Percentiles rank a stretch among this genome's conserved stretches.
These are phyloP conservation scores for Sporothrix schenckii DNA, from an alignment of 2,329 filamentous ascomycete genomes.

Conservation along the genomic window DNA sequence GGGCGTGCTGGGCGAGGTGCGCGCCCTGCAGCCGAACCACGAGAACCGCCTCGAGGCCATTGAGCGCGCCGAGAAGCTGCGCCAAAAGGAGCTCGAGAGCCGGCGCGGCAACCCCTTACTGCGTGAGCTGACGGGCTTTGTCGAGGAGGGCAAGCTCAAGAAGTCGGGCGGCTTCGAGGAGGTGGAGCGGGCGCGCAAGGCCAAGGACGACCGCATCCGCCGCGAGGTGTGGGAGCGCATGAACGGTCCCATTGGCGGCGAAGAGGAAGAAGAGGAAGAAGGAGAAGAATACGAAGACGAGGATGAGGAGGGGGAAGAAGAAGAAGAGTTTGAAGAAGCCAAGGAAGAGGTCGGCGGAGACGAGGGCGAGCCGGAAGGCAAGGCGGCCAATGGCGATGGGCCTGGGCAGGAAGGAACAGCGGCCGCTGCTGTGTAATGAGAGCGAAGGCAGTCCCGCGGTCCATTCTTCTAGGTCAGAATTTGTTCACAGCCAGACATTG, in stretches of 20 bases:
- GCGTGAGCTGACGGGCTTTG: conserved; percentile 82
- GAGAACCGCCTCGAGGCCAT: conserved; percentile 92
- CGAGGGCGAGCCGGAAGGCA: conserved; percentile 11
- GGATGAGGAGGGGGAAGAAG: background rate
- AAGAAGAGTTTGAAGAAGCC: background rate
- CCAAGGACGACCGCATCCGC: conserved; percentile 83
- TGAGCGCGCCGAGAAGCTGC: conserved; percentile 89
- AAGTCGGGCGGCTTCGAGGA: conserved; percentile 96
- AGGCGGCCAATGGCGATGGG: conserved; percentile 2
- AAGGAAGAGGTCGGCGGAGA: conserved; percentile 1
- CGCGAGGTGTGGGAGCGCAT: conserved; percentile 74
- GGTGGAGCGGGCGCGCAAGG: conserved; percentile 78
- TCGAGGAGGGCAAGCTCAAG: conserved; percentile 88
- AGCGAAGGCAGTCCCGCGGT: background rate
- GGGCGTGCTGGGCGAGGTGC: conserved; percentile 86
- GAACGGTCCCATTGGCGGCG: conserved; percentile 55
- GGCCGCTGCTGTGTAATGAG: conserved; percentile 11
- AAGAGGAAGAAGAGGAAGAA: conserved; percentile 2
- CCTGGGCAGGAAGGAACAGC: background rate
- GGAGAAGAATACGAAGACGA: background rate
- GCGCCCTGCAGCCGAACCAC: conserved; percentile 91
- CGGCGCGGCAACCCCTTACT: conserved; percentile 76
- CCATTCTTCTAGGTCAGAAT: background rate
- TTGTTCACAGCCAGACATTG: background rate
- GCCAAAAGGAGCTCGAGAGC: conserved; percentile 83